Percentiles rank a stretch among this genome's conserved stretches.
These are phyloP conservation scores for Macrolepiota fuliginosa DNA, from an alignment of 768 basidiomycete species.

Conservation along the genomic window DNA sequence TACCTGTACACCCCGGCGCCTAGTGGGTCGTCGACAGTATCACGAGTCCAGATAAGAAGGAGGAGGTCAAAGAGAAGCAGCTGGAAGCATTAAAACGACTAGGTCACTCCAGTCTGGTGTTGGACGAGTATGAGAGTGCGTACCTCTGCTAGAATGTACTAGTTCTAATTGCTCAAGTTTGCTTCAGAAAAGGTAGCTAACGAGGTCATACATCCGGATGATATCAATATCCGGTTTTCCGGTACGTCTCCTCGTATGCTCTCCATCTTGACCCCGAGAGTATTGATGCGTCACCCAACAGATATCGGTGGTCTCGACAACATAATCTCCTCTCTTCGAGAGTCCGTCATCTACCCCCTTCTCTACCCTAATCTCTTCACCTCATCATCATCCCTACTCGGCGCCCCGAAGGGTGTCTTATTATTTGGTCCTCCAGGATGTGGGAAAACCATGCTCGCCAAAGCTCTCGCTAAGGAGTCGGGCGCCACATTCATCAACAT, in stretches of 20 bases:
- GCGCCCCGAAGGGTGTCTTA: conserved; percentile 93
- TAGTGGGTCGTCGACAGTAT: conserved; percentile 69
- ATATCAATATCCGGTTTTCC: conserved; percentile 72
- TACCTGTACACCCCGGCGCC: conserved; percentile 1
- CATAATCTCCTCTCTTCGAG: conserved; percentile 86
- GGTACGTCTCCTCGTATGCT: conserved; percentile 41
- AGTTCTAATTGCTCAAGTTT: conserved; percentile 5
- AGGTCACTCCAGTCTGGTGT: conserved; percentile 68
- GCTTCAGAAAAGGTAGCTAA: conserved; percentile 76
- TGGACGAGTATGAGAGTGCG: conserved; percentile 92
- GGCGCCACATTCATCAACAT: conserved; percentile 91
- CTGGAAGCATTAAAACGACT: conserved; percentile 66
- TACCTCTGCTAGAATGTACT: background rate
- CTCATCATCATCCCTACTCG: conserved; percentile 75
- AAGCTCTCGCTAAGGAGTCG: conserved; percentile 95
- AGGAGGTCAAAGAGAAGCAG: conserved; percentile 66
- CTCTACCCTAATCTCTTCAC: conserved; percentile 87
- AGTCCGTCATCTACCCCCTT: conserved; percentile 94
- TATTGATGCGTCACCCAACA: conserved; percentile 21
- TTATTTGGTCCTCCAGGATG: conserved; percentile 97
- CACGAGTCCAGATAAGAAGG: conserved; percentile 51
- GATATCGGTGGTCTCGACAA: conserved; percentile 94
- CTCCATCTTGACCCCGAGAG: background rate
- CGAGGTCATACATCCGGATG: conserved; percentile 91
- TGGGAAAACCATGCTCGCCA: conserved; percentile 99